A percentile compares a stretch with the other conserved stretches of the same genome.
Evolutionary conservation across 1,139 yeast species (phyloP).

Genomic region (Suhomyces taliae): DNA sequence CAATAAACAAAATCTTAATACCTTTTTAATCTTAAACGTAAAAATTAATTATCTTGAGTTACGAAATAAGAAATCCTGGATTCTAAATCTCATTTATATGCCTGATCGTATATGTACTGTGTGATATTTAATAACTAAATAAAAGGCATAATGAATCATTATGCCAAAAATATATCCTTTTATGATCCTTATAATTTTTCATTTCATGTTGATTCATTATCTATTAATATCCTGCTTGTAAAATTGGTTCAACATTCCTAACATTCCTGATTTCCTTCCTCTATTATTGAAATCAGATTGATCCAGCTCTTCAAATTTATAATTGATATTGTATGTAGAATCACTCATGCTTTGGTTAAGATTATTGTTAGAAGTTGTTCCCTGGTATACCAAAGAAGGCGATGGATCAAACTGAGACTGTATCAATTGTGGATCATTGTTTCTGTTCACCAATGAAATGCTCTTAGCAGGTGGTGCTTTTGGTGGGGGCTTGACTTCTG

Average conservation of each 20-base stretch:
- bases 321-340: constrained; percentile 31
- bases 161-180: too few relatives aligned
- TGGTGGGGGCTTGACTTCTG: background rate
- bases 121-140: too few relatives aligned
- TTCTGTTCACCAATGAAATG: background rate
- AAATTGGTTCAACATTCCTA: constrained; percentile 82
- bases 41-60: too few relatives aligned
- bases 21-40: too few relatives aligned
- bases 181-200: too few relatives aligned
- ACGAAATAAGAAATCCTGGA: too few relatives aligned
- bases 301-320: constrained; percentile 35
- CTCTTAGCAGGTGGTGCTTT: background rate
- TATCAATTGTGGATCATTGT: background rate
- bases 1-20: too few relatives aligned
- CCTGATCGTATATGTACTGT: background rate
- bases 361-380: constrained; percentile 1
- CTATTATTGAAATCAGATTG: constrained; percentile 24
- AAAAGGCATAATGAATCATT: too few relatives aligned
- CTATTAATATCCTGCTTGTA: constrained; percentile 55
- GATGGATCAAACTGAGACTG: constrained; percentile 11
- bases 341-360: constrained; percentile 22
- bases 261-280: constrained; percentile 59
- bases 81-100: too few relatives aligned
- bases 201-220: background rate
- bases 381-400: constrained; percentile 10